Conservation (phyloP, 2,329 filamentous ascomycete genomes). For the Neocatenulostroma microsporum region DNA sequence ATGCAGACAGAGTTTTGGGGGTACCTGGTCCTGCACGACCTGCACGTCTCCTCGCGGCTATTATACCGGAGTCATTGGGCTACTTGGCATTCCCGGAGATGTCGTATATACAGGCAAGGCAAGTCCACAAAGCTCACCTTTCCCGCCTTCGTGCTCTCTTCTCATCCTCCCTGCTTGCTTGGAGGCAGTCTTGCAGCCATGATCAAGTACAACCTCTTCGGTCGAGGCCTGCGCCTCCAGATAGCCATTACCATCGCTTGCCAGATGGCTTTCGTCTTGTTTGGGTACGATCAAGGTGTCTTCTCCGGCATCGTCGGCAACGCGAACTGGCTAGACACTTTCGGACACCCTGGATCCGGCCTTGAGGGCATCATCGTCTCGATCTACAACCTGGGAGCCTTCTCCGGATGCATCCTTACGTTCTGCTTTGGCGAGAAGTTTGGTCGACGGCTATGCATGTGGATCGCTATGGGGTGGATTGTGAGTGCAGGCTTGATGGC, state of each 20-base stretch:
- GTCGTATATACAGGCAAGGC: too few relatives aligned
- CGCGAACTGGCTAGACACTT: slow-evolving; percentile 32
- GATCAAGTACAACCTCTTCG: slow-evolving; percentile 23
- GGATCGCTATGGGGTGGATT: slow-evolving; percentile 38
- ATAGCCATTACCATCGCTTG: slow-evolving; percentile 27
- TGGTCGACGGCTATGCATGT: slow-evolving; percentile 33
- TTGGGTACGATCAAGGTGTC: slow-evolving; percentile 23
- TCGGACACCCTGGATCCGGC: slow-evolving; percentile 31
- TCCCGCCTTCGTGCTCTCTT: too few relatives aligned
- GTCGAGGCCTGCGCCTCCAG: slow-evolving; percentile 22
- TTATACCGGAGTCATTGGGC: too few relatives aligned
- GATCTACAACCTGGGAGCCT: slow-evolving; percentile 34
- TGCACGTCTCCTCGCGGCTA: too few relatives aligned
- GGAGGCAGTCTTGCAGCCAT: too few relatives aligned
- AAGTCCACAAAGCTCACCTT: too few relatives aligned
- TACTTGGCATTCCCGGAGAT: too few relatives aligned
- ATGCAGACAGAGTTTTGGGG: too few relatives aligned
- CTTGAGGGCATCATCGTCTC: slow-evolving; percentile 38
- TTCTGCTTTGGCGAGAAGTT: slow-evolving; percentile 33
- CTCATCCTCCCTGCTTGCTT: too few relatives aligned
- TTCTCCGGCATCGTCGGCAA: slow-evolving; percentile 36
- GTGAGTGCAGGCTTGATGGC: slow-evolving; percentile 15
- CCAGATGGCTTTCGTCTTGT: slow-evolving; percentile 26
- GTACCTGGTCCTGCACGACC: too few relatives aligned
- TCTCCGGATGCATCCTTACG: slow-evolving; percentile 32